Conservation (phyloP, 2,329 filamentous ascomycete species). For the Xylariaceae sp. region DNA sequence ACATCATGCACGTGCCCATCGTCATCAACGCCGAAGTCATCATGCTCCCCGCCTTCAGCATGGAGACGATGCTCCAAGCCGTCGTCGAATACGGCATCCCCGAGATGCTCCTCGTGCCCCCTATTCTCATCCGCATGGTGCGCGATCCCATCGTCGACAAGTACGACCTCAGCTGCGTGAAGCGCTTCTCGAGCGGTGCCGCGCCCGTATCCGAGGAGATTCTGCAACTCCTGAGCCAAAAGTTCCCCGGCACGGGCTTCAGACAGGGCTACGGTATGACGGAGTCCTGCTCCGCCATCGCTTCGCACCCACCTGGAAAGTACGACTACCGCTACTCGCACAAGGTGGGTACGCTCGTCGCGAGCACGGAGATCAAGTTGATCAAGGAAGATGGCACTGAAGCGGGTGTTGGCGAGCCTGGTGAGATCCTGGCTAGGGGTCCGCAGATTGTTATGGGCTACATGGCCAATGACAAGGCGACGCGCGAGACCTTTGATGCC, state of each 20-base stretch:
- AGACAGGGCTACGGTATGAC: constrained; percentile 67
- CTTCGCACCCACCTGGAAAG: constrained; percentile 51
- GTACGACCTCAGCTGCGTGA: constrained; percentile 53
- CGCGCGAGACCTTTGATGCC: constrained; percentile 36
- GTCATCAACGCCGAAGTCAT: constrained; percentile 60
- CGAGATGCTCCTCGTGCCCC: constrained; percentile 55
- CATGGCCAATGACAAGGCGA: constrained; percentile 36
- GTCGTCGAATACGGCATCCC: constrained; percentile 48
- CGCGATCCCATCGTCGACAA: constrained; percentile 48
- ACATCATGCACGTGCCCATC: constrained; percentile 58
- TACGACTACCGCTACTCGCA: constrained; percentile 54
- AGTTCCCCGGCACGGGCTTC: constrained; percentile 56
- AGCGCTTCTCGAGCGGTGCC: constrained; percentile 54
- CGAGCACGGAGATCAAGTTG: constrained; percentile 56
- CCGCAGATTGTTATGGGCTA: constrained; percentile 49
- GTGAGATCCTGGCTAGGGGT: constrained; percentile 44
- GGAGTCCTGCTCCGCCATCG: constrained; percentile 59
- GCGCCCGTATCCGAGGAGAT: constrained; percentile 55
- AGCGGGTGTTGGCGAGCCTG: constrained; percentile 45
- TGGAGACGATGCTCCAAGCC: constrained; percentile 51
- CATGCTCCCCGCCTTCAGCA: constrained; percentile 60
- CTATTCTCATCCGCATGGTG: constrained; percentile 56
- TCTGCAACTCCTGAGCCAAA: constrained; percentile 48
- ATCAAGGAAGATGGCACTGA: constrained; percentile 49
- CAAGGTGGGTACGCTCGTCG: constrained; percentile 51